phyloP scores from a whole-genome alignment of 208 protist genomes.

The Crithidia sp. region DNA sequence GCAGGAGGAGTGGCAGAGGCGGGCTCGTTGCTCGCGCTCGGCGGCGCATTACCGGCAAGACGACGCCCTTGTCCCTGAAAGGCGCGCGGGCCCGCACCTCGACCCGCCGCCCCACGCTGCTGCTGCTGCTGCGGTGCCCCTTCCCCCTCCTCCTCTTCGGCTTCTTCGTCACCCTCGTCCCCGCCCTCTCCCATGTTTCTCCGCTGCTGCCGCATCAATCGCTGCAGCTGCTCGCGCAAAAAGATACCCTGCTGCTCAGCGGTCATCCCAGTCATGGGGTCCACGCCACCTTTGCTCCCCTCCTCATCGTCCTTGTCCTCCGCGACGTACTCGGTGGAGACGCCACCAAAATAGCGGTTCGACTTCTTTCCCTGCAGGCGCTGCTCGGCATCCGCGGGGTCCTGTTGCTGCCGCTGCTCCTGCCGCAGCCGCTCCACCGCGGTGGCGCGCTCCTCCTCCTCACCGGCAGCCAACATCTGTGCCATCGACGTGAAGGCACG shows the following conservation, averaged over 20 bases:
- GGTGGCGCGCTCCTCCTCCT: conserved; percentile 39
- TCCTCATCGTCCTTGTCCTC: conserved; percentile 22
- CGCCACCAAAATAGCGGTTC: conserved; percentile 70
- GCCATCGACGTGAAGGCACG: conserved; percentile 51
- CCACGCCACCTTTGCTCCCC: conserved; percentile 13
- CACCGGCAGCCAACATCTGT: conserved; percentile 50
- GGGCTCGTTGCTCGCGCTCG: neutral
- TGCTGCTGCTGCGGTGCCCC: no score
- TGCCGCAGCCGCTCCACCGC: conserved; percentile 33
- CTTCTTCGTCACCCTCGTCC: conserved; percentile 12
- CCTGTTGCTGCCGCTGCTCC: conserved; percentile 20
- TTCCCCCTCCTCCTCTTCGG: conserved; percentile 1
- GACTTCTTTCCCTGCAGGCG: conserved; percentile 43
- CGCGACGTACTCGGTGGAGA: conserved; percentile 63
- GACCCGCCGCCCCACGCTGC: neutral
- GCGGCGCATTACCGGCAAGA: conserved; percentile 16
- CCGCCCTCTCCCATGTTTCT: neutral
- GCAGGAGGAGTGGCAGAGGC: conserved; percentile 1
- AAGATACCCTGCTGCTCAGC: conserved; percentile 21
- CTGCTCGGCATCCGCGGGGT: conserved; percentile 21
- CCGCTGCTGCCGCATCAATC: conserved; percentile 23
- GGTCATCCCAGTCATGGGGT: conserved; percentile 10
- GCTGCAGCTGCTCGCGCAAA: conserved; percentile 29
- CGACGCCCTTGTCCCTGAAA: conserved; percentile 33
- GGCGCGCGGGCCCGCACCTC: neutral